Evolutionary conservation across 768 basidiomycete species (phyloP), one percentile per base, ranked within the genome.

Genomic region (Boletus rubescentipes): DNA sequence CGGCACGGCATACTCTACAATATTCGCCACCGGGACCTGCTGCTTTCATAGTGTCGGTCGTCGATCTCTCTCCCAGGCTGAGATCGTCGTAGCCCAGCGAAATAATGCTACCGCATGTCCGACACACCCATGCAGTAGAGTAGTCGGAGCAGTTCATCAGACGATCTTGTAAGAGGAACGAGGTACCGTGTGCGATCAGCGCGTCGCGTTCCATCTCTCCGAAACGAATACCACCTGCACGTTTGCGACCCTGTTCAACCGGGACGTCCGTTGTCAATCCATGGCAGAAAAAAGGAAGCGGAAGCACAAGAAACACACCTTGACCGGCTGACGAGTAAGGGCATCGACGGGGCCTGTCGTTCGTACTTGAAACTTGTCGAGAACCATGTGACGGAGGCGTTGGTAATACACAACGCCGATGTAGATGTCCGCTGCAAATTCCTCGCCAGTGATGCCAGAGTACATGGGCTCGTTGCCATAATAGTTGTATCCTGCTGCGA

Each of bases 181-280:
- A 94, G 14, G 97, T 97, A 41, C 97, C 97, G 72, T 99, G 97
- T 4, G 97, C 97, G 61, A 99, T 95, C 47, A 99, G 82, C 11
- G 97, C 97, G 68, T 99, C 97, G 49, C 97, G 90, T 73, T 99
- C 97, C 97, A 99, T 99, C 77, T 99, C 97, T 63, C 97, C 97
- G 69, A 99, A 98, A 51, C 97, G 94, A 67, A 99, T 99, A 65
- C 97, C 97, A 64, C 97, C 97, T 40, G 91, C 93, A 50, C 94
- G 90, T 82, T 98, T 98, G 56, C 97, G 90, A 52, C 97, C 97
- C 94, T 93, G 60, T 58, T 44, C 30, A 20, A 21, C n/a, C 48
- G 43, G 32, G 30, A 26, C n/a, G 21, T 36, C 23, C 39, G 12
- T 34, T 36, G 39, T 67, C 23, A 65, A 43, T 23, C 38, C 26